Base-by-base conservation (phyloP, 1,284 basidiomycete species). In the Tylopilus microsporus region DNA sequence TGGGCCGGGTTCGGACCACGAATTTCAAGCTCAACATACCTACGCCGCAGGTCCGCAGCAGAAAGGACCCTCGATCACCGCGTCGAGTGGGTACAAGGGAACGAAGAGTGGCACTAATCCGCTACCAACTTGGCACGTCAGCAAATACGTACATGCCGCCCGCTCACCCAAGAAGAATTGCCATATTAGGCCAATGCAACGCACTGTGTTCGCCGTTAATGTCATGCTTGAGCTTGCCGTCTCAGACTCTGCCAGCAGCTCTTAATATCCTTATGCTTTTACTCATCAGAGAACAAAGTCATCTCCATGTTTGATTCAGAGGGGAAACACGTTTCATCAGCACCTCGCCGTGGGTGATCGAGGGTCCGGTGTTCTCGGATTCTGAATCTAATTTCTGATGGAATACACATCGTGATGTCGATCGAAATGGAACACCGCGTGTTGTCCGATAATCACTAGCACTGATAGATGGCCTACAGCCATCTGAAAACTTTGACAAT, bases 401-500 rank as follows among this genome's bases (percentile, higher is more conserved):
- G 41, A 42, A 18, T 18, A 42, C 41, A 42, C 16, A 42, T 25
- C 25, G 25, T 4, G 25, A 25, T n/a, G 41, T 42, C 18, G 41
- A 13, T 41, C 39, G 5, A 8, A 41, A 41, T 7, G 39, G 39
- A 15, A 18, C 39, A 18, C 39, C 15, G 13, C 36, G 13, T 37
- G 41, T 42, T 42, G 5, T n/a, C 18, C 39, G 39, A 41, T 41
- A 41, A 41, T 43, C 42, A 30, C n/a, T n/a, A n/a, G n/a, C n/a
- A n/a, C 25, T 25, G 2, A 42, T 16, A 56, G 30, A 63, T 60
- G 58, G 48, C 55, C 11, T 73, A 66, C 45, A 52, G 34, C 47
- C 61, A 60, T 53, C 61, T 30, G 21, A 61, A 11, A 43, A 71
- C 66, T 19, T 52, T 82, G 41, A 61, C 67, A 39, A 79, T 72